Evolutionary conservation across 352 stramenopile species (phyloP), one percentile per base, ranked within the genome.

Genomic region (Elongisporangium prolatum): DNA sequence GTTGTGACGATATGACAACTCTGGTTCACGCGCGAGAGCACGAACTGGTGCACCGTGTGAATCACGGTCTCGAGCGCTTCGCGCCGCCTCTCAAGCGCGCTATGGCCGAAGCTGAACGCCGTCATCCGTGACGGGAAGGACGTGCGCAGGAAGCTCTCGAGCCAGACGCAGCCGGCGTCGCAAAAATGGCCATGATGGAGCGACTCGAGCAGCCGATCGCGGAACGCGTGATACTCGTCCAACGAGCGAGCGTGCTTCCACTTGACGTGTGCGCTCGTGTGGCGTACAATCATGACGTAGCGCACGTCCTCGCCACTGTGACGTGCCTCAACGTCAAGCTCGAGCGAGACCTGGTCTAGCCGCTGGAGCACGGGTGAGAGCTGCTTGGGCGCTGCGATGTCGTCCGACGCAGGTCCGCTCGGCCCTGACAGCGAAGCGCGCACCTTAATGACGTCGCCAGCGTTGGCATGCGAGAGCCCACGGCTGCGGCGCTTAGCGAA

Each of bases 111-210:
- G 24, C 66, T 59, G 56, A 75, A 66, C 17, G 52, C 61, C 44
- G 44, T 17, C 17, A 40, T 65, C 10, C 63, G 62, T n/a, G 67
- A 69, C 8, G 64, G 70, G 38, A 78, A 86, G 57, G 67, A 69
- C 48, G 63, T 73, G 37, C 53, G 62, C 34, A 87, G 18, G 47
- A 80, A 85, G 37, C 71, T 73, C 20, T 87, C 67, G 28, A 88
- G 60, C 64, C 77, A 89, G 21, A 75, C 72, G 52, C 77, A 87
- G 24, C 60, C 57, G 24, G 67, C 77, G 24, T 72, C 60, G 50
- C 77, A 89, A 9, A 74, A 62, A 60, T 87, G 77, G 28, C 77
- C 80, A 57, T 84, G 77, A 21, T 84, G 66, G 52, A 89, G 69
- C 25, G 61, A 72, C 5, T 56, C 48, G 5, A 81, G 54, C 20